phyloP scores from a whole-genome alignment of 2,329 filamentous ascomycete genomes.

The Colletotrichum destructivum region DNA sequence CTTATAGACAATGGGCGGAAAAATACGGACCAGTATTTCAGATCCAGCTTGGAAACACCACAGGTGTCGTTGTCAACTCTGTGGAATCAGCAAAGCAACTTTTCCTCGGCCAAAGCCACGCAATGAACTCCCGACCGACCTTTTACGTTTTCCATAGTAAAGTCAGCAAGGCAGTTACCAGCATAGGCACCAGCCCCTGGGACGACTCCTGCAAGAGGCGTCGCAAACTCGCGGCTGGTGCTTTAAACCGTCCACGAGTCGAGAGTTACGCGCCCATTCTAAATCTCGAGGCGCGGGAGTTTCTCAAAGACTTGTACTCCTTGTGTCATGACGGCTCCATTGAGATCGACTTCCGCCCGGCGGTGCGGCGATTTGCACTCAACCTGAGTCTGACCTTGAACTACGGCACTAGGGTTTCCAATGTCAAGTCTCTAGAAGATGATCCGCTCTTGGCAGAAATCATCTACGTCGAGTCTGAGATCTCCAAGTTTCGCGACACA shows the following conservation, averaged over 20 bases:
- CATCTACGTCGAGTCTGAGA: conserved; percentile 45
- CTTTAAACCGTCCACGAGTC: conserved; percentile 75
- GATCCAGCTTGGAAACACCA: conserved; percentile 59
- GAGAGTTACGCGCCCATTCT: conserved; percentile 74
- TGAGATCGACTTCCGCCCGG: conserved; percentile 73
- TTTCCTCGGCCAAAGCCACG: conserved; percentile 77
- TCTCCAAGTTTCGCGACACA: conserved; percentile 32
- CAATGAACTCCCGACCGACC: conserved; percentile 75
- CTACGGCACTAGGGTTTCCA: conserved; percentile 68
- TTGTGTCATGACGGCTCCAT: conserved; percentile 67
- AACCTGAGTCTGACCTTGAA: conserved; percentile 76
- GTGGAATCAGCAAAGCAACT: conserved; percentile 75
- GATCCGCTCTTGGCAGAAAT: conserved; percentile 42
- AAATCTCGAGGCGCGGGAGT: conserved; percentile 67
- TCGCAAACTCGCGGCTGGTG: conserved; percentile 76
- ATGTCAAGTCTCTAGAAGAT: conserved; percentile 20
- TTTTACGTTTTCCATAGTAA: conserved; percentile 75
- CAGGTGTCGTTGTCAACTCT: conserved; percentile 77
- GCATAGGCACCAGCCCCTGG: conserved; percentile 79
- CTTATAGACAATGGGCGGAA: conserved; percentile 48
- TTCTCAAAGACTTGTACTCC: conserved; percentile 72
- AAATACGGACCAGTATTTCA: conserved; percentile 52
- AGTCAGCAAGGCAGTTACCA: conserved; percentile 57
- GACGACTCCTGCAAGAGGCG: conserved; percentile 77
- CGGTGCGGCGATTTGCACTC: conserved; percentile 75